A percentile compares a stretch with the other conserved stretches of the same genome.
These are phyloP conservation scores for Plantago elongata DNA, from an alignment of 257 asterid species.

Conservation along the genomic window DNA sequence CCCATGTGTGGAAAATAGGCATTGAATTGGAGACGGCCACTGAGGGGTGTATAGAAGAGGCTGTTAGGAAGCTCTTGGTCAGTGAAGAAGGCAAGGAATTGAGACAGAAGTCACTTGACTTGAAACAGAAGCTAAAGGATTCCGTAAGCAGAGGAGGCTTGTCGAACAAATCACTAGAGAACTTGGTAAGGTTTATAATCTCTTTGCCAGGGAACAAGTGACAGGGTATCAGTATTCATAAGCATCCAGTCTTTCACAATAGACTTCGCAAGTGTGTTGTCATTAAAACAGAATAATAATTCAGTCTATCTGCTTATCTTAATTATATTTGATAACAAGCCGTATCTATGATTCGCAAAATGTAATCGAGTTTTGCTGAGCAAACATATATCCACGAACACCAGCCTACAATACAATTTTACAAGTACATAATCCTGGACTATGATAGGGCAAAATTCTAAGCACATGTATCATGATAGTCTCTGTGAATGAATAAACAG, in stretches of 20 bases:
- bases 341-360: background rate
- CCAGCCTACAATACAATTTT: too few relatives aligned
- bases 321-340: background rate
- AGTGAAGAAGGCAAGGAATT: constrained; percentile 25
- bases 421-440: too few relatives aligned
- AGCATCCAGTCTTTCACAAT: background rate
- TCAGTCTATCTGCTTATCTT: too few relatives aligned
- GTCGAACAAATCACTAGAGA: constrained; percentile 23
- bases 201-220: constrained; percentile 10
- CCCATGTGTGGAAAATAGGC: constrained; percentile 35
- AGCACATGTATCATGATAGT: too few relatives aligned
- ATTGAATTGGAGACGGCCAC: constrained; percentile 23
- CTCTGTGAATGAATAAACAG: too few relatives aligned
- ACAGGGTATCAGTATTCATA: background rate
- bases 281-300: too few relatives aligned
- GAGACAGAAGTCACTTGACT: constrained; percentile 20
- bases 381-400: too few relatives aligned
- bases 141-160: constrained; percentile 24
- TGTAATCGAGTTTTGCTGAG: background rate
- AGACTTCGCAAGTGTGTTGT: too few relatives aligned
- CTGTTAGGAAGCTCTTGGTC: constrained; percentile 32
- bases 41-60: constrained; percentile 26
- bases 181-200: constrained; percentile 33
- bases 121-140: constrained; percentile 19
- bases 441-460: too few relatives aligned